phyloP scores from a whole-genome alignment of 2,329 filamentous ascomycete species.

The Beauveria medogensis region DNA sequence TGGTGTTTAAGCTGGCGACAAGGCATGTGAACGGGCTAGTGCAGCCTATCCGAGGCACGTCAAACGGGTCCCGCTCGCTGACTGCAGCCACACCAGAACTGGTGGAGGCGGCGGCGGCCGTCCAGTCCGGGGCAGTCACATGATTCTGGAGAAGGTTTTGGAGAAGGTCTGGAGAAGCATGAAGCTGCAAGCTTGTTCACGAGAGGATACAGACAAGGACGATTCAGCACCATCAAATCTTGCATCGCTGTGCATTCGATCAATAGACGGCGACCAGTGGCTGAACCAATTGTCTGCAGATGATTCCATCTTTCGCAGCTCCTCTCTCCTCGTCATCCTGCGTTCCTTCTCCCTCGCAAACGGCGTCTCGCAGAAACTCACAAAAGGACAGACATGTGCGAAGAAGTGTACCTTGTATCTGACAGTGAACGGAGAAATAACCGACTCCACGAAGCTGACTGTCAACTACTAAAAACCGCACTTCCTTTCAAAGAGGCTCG shows the following conservation, averaged over 20 bases:
- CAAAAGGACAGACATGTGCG: neutral
- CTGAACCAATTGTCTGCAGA: neutral
- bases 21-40: conserved; percentile 10
- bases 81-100: conserved; percentile 1
- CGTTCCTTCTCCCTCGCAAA: neutral
- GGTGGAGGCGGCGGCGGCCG: neutral
- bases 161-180: neutral
- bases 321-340: too few species aligned
- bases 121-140: conserved; percentile 11
- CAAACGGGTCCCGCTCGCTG: conserved; percentile 6
- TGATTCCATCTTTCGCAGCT: neutral
- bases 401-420: neutral
- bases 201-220: neutral
- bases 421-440: neutral
- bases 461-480: neutral
- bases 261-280: neutral
- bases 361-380: neutral
- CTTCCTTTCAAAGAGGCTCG: neutral
- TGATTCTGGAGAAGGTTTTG: conserved; percentile 6
- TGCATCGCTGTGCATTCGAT: neutral
- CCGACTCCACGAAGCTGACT: neutral
- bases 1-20: neutral
- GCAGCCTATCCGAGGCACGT: conserved; percentile 11
- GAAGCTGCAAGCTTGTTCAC: neutral
- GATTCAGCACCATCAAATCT: neutral